phyloP scores from a whole-genome alignment of 2,329 filamentous ascomycete species.

The Basipetospora sp. region DNA sequence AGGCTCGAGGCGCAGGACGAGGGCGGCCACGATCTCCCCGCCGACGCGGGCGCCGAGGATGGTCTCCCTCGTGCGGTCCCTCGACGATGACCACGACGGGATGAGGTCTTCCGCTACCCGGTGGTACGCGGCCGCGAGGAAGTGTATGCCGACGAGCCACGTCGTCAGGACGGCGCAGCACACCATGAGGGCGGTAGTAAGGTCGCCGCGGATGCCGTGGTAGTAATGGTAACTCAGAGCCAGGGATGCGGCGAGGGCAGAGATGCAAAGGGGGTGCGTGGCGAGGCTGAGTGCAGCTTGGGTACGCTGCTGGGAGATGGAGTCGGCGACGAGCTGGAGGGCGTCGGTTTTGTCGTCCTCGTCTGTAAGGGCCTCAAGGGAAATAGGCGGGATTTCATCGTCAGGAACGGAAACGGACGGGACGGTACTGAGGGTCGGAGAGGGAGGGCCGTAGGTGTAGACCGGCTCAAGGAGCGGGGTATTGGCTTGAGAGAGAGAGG shows the following conservation, averaged over 20 bases:
- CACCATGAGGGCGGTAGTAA: conserved; percentile 58
- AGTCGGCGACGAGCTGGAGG: conserved; percentile 62
- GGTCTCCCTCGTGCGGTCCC: conserved; percentile 33
- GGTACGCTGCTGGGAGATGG: conserved; percentile 68
- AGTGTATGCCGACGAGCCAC: conserved; percentile 47
- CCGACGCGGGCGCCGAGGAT: conserved; percentile 55
- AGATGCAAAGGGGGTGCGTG: conserved; percentile 41
- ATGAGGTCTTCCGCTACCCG: conserved; percentile 44
- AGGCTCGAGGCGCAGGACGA: conserved; percentile 52
- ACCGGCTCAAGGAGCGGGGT: conserved; percentile 47
- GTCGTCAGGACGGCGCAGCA: conserved; percentile 46
- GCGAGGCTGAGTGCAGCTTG: conserved; percentile 48
- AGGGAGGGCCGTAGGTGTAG: conserved; percentile 14
- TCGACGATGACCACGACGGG: conserved; percentile 42
- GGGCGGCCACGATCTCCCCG: conserved; percentile 52
- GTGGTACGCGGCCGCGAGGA: conserved; percentile 47
- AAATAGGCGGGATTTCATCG: conserved; percentile 44
- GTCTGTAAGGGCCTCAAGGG: conserved; percentile 37
- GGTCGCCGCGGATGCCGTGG: conserved; percentile 39
- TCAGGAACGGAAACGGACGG: conserved; percentile 24
- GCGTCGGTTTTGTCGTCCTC: conserved; percentile 49
- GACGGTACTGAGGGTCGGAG: conserved; percentile 22
- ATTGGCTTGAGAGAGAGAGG: conserved; percentile 44
- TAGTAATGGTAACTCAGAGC: conserved; percentile 28
- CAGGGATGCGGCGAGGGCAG: conserved; percentile 26